Percentiles rank a stretch among this genome's conserved stretches.
These are phyloP conservation scores for Marvania coccoides DNA, from an alignment of 139 green algal genomes.

Conservation along the genomic window DNA sequence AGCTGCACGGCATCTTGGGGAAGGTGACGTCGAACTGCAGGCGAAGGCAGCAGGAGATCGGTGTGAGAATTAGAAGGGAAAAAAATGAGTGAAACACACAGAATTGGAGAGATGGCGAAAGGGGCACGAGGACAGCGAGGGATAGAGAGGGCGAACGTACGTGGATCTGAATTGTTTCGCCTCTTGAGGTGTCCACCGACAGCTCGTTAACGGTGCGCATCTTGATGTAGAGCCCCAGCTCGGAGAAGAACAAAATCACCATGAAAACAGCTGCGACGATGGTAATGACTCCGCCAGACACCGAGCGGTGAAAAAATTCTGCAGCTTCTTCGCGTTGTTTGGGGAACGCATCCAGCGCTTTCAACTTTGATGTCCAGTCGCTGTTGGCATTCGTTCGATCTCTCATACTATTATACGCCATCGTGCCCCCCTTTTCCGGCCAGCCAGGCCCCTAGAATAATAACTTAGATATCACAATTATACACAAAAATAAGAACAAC, in stretches of 20 bases:
- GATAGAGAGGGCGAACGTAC: conserved; percentile 29
- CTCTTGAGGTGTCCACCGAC: conserved; percentile 77
- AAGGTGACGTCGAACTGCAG: conserved; percentile 90
- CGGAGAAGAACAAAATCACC: conserved; percentile 83
- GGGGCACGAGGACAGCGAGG: not conserved
- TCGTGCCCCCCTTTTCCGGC: too few species aligned
- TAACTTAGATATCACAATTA: too few species aligned
- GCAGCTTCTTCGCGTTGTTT: conserved; percentile 72
- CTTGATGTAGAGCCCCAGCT: conserved; percentile 73
- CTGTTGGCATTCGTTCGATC: not conserved
- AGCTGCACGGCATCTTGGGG: conserved; percentile 76
- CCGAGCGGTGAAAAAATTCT: conserved; percentile 89
- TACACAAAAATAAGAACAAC: too few species aligned
- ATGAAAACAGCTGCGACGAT: conserved; percentile 80
- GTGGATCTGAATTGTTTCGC: conserved; percentile 84
- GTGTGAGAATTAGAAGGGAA: not conserved
- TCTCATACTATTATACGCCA: not conserved
- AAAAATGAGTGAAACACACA: not conserved
- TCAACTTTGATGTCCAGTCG: not conserved
- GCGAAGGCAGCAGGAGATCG: not conserved
- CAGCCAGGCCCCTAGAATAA: too few species aligned
- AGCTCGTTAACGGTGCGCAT: conserved; percentile 69
- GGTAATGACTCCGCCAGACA: conserved; percentile 88
- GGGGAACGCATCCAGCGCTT: conserved; percentile 71
- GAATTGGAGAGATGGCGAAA: not conserved